These are phyloP conservation scores for Luffa aegyptiaca DNA, from an alignment of 306 rosid species.

Conservation along the genomic window DNA sequence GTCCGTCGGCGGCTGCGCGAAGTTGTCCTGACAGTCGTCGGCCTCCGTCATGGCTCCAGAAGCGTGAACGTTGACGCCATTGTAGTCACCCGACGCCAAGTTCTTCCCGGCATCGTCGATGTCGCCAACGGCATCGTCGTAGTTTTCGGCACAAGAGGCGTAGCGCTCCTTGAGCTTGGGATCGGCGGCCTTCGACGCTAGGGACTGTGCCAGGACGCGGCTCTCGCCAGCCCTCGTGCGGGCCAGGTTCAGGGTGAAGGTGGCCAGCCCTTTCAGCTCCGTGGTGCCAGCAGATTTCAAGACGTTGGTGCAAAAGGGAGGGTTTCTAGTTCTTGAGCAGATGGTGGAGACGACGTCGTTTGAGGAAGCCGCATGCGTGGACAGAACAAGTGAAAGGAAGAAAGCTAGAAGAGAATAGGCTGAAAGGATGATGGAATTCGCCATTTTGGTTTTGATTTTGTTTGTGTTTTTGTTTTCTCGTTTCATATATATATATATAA, in stretches of 20 bases:
- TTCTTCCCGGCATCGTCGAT: not conserved
- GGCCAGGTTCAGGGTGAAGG: not conserved
- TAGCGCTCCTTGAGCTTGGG: not conserved
- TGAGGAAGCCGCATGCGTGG: not conserved
- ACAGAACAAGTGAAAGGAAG: not conserved
- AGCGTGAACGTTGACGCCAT: not conserved
- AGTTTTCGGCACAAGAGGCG: not conserved
- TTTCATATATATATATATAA: not conserved
- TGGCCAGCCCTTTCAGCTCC: not conserved
- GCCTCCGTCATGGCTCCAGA: not conserved
- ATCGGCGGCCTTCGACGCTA: not conserved
- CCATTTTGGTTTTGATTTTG: not conserved
- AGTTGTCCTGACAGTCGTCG: not conserved
- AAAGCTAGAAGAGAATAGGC: not conserved
- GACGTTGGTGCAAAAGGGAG: not conserved
- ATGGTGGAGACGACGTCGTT: not conserved
- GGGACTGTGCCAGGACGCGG: not conserved
- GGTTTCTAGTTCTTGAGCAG: not conserved
- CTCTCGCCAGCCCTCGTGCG: not conserved
- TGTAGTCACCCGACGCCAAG: not conserved
- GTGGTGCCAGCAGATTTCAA: constrained; percentile 1
- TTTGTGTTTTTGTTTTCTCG: not conserved
- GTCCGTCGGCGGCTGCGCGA: not conserved
- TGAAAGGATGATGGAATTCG: not conserved
- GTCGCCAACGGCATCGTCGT: not conserved